Base-by-base conservation (phyloP, 2,329 filamentous ascomycete genomes). In the Pseudogymnoascus destructans region DNA sequence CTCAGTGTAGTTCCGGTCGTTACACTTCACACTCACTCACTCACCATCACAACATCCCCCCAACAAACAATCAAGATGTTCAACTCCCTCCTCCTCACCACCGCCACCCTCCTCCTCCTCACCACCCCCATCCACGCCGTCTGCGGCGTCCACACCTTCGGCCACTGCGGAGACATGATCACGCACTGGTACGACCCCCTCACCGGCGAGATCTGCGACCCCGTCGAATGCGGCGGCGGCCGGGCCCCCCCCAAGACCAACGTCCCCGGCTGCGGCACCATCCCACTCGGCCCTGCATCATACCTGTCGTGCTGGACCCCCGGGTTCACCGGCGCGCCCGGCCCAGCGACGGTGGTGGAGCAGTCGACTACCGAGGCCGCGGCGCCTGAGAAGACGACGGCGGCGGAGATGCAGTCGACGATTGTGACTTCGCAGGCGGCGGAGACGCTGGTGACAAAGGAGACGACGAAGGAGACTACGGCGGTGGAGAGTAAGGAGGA, bases 151-250 rank as follows among this genome's bases (percentile, higher is more conserved):
- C 25, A 35, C 25, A 57, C 32, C 55, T 57, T 57, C 32, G 38
- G 33, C 32, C 21, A 27, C 55, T 57, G 55, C 30, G 60, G 57
- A 35, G 63, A 63, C 56, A 55, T 32, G 1, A 64, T 58, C 52
- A 57, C 61, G 9, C 62, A 63, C 58, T 64, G 59, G 59, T 64
- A 61, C 57, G 60, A 63, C 56, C 64, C 63, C 3, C 33, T 33
- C 11, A 65, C 59, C 1, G 64, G 63, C 38, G 62, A 63, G 56
- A 59, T 64, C 33, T 64, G 63, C 58, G 64, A 65, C 46, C 59
- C 59, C 5, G 58, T 64, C 19, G 61, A 65, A 57, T 65, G 64
- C 38, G 64, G 64, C 23, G 64, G 64, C 40, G 63, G 52, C 52
- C 52, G 52, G 27, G 52, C 27, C 10, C 52, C 52, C 5, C 17